Evolutionary conservation across 2,329 filamentous ascomycete species (phyloP).

Genomic region (Chaetomium sp.): DNA sequence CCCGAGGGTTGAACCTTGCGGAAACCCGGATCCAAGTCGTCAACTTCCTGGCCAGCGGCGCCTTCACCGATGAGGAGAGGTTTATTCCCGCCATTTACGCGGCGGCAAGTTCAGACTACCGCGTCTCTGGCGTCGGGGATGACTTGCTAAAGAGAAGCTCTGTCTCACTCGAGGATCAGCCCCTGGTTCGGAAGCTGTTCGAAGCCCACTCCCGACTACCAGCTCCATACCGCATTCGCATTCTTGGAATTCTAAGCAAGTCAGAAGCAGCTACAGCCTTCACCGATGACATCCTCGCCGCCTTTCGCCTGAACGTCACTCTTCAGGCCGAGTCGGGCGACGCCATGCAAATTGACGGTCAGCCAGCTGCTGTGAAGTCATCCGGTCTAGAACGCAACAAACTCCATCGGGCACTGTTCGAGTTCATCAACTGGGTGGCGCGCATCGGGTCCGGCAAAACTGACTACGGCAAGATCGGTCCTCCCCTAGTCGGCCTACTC

Average conservation of each 20-base stretch:
- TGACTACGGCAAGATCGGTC: slow-evolving; percentile 66
- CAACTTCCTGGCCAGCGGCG: slow-evolving; percentile 77
- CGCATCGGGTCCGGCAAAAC: slow-evolving; percentile 64
- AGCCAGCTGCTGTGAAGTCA: slow-evolving; percentile 38
- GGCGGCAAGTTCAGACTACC: slow-evolving; percentile 77
- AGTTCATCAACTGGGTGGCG: slow-evolving; percentile 85
- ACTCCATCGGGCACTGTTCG: slow-evolving; percentile 79
- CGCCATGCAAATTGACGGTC: slow-evolving; percentile 34
- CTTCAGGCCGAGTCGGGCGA: slow-evolving; percentile 8
- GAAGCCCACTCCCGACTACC: slow-evolving; percentile 71
- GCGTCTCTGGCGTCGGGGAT: slow-evolving; percentile 81
- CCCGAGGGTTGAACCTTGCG: slow-evolving; percentile 65
- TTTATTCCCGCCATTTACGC: slow-evolving; percentile 84
- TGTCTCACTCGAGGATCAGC: slow-evolving; percentile 70
- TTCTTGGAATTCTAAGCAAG: slow-evolving; percentile 74
- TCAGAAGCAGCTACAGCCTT: slow-evolving; percentile 74
- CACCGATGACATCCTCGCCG: slow-evolving; percentile 65
- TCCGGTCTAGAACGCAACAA: slow-evolving; percentile 75
- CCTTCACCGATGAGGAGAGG: slow-evolving; percentile 81
- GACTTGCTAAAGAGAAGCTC: slow-evolving; percentile 82
- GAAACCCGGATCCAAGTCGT: slow-evolving; percentile 71
- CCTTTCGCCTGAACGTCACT: slow-evolving; percentile 63
- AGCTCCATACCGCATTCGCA: slow-evolving; percentile 73
- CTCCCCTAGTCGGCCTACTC: slow-evolving; percentile 68
- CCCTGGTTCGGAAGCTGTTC: slow-evolving; percentile 68